Percentiles rank a stretch among this genome's conserved stretches.
phyloP scores from a whole-genome alignment of 2,329 filamentous ascomycete genomes.

The Dactylellina parvicollis region DNA sequence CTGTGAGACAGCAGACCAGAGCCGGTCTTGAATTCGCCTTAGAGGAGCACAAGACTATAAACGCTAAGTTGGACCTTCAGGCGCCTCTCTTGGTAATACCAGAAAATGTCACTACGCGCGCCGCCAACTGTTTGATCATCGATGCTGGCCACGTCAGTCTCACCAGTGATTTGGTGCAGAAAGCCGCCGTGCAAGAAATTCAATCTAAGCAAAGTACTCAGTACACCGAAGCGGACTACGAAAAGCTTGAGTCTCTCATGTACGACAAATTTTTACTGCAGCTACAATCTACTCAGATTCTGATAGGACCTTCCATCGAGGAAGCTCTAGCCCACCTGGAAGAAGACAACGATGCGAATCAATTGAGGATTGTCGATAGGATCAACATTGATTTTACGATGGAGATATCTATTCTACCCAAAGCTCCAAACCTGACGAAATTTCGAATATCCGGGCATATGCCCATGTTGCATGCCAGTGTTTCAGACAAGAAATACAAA shows the following conservation, averaged over 20 bases:
- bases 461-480: conserved; percentile 87
- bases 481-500: conserved; percentile 97
- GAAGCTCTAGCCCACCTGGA: conserved; percentile 80
- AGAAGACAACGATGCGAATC: conserved; percentile 73
- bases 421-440: conserved; percentile 90
- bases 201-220: conserved; percentile 88
- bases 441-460: conserved; percentile 90
- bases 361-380: conserved; percentile 89
- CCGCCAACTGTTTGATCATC: conserved; percentile 87
- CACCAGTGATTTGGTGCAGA: conserved; percentile 91
- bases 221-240: conserved; percentile 89
- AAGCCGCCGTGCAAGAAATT: conserved; percentile 86
- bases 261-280: conserved; percentile 97
- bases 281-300: conserved; percentile 89
- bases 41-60: conserved; percentile 97
- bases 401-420: conserved; percentile 96
- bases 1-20: conserved; percentile 91
- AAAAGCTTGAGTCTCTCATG: conserved; percentile 88
- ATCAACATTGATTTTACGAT: conserved; percentile 98
- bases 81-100: conserved; percentile 96
- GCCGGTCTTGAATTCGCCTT: conserved; percentile 95
- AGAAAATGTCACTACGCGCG: conserved; percentile 83
- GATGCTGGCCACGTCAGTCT: conserved; percentile 97
- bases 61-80: conserved; percentile 93
- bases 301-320: conserved; percentile 92